Percentiles rank a stretch among this genome's conserved stretches.
Conservation (phyloP, 192 early-diverging fungal genomes). For the Umbelopsis isabellina region DNA sequence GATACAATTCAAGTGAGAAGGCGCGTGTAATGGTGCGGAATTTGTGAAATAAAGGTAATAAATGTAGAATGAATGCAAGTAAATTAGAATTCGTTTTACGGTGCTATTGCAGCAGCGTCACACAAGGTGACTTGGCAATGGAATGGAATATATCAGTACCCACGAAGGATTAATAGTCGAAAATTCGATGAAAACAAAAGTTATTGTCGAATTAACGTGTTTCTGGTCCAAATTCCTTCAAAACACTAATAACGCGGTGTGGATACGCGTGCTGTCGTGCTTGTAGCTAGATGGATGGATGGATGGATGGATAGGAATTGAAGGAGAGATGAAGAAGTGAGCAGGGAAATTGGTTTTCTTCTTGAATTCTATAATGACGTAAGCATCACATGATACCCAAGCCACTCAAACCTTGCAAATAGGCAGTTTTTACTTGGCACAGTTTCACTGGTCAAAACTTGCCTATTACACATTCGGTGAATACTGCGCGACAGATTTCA, state of each 20-base stretch:
- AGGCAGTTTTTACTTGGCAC: slow-evolving; percentile 13
- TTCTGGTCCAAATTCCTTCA: slow-evolving; percentile 17
- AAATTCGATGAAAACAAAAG: background rate
- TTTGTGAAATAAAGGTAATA: background rate
- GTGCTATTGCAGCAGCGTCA: slow-evolving; percentile 20
- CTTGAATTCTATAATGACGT: slow-evolving; percentile 20
- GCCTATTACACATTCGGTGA: background rate
- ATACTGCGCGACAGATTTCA: background rate
- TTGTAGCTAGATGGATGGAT: slow-evolving; percentile 14
- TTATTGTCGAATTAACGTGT: slow-evolving; percentile 20
- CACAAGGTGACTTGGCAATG: slow-evolving; percentile 3
- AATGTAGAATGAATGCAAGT: slow-evolving; percentile 23
- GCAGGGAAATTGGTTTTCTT: slow-evolving; percentile 10
- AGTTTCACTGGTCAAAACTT: slow-evolving; percentile 19
- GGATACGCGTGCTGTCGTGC: slow-evolving; percentile 21
- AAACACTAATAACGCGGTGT: slow-evolving; percentile 11
- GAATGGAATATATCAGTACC: slow-evolving; percentile 12
- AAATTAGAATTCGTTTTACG: slow-evolving; percentile 27
- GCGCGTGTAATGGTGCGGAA: slow-evolving; percentile 11
- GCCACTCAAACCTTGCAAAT: slow-evolving; percentile 24
- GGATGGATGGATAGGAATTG: slow-evolving; percentile 23
- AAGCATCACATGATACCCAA: slow-evolving; percentile 18
- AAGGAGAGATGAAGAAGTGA: slow-evolving; percentile 15
- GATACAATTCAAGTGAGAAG: slow-evolving; percentile 8
- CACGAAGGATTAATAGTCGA: slow-evolving; percentile 9